phyloP scores from a whole-genome alignment of 2,329 filamentous ascomycete species.

The Talaromyces pinophilus region DNA sequence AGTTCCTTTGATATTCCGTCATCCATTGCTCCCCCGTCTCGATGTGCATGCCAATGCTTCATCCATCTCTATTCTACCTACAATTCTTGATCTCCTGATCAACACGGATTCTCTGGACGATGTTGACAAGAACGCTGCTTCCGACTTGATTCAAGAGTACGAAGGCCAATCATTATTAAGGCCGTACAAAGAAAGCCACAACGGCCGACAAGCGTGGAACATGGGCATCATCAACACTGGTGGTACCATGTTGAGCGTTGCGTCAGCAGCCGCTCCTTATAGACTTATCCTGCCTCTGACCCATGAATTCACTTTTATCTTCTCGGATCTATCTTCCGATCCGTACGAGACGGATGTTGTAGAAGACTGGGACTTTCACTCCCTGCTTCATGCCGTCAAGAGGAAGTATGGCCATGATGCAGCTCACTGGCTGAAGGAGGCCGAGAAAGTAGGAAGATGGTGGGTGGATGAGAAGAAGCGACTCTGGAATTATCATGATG shows the following conservation, averaged over 20 bases:
- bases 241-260: slow-evolving; percentile 59
- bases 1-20: slow-evolving; percentile 49
- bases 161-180: slow-evolving; percentile 52
- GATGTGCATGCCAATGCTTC: slow-evolving; percentile 45
- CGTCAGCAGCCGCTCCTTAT: slow-evolving; percentile 75
- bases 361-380: slow-evolving; percentile 36
- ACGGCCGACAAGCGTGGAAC: slow-evolving; percentile 38
- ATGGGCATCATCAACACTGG: slow-evolving; percentile 41
- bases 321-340: slow-evolving; percentile 39
- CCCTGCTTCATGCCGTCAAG: slow-evolving; percentile 32
- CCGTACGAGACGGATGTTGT: slow-evolving; percentile 37
- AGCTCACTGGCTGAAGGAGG: slow-evolving; percentile 39
- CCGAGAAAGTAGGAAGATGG: slow-evolving; percentile 41
- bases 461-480: slow-evolving; percentile 41
- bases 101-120: slow-evolving; percentile 43
- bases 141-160: slow-evolving; percentile 47
- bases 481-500: slow-evolving; percentile 28
- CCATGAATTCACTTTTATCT: slow-evolving; percentile 61
- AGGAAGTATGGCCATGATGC: slow-evolving; percentile 36
- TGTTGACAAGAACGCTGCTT: slow-evolving; percentile 36
- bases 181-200: slow-evolving; percentile 38
- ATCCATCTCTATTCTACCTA: slow-evolving; percentile 49
- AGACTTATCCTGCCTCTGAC: slow-evolving; percentile 71
- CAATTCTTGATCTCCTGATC: slow-evolving; percentile 49
- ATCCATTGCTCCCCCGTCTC: slow-evolving; percentile 46